Percentiles rank a stretch among this genome's conserved stretches.
phyloP scores from a whole-genome alignment of 2,329 filamentous ascomycete genomes.

The Rosellinia necatrix region DNA sequence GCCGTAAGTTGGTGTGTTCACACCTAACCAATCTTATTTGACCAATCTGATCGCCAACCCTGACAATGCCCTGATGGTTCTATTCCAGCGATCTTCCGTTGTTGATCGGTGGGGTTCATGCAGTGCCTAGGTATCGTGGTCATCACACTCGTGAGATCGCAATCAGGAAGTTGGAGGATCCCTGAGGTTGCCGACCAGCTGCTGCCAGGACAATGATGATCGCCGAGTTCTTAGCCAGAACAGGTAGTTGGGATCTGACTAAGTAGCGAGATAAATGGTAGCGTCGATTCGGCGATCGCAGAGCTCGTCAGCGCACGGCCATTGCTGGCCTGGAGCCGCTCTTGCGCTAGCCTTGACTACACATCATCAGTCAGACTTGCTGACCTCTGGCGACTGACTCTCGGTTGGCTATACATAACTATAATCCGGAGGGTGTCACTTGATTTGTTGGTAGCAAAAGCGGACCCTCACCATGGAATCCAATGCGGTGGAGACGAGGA shows the following conservation, averaged over 20 bases:
- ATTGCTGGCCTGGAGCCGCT: neutral
- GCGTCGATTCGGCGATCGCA: slow-evolving; percentile 22
- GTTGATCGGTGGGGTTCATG: slow-evolving; percentile 1
- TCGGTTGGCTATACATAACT: too few relatives aligned
- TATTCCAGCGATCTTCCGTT: slow-evolving; percentile 3
- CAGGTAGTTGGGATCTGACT: slow-evolving; percentile 14
- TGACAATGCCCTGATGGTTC: neutral
- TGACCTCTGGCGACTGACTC: neutral
- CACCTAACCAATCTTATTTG: neutral
- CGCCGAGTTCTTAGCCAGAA: slow-evolving; percentile 6
- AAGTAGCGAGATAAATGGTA: too few relatives aligned
- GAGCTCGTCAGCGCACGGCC: slow-evolving; percentile 5
- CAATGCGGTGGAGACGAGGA: neutral
- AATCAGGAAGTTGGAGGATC: slow-evolving; percentile 11
- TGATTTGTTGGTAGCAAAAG: too few relatives aligned
- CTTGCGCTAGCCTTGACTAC: neutral
- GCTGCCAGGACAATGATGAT: slow-evolving; percentile 13
- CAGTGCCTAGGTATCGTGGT: neutral
- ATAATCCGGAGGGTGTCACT: too few relatives aligned
- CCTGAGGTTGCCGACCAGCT: neutral
- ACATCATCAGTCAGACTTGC: neutral
- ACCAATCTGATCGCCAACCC: neutral
- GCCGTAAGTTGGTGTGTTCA: neutral
- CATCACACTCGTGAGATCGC: neutral
- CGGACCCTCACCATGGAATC: neutral